These are phyloP conservation scores for Blastocystis sp. DNA, from an alignment of 352 stramenopile genomes.

Conservation along the genomic window DNA sequence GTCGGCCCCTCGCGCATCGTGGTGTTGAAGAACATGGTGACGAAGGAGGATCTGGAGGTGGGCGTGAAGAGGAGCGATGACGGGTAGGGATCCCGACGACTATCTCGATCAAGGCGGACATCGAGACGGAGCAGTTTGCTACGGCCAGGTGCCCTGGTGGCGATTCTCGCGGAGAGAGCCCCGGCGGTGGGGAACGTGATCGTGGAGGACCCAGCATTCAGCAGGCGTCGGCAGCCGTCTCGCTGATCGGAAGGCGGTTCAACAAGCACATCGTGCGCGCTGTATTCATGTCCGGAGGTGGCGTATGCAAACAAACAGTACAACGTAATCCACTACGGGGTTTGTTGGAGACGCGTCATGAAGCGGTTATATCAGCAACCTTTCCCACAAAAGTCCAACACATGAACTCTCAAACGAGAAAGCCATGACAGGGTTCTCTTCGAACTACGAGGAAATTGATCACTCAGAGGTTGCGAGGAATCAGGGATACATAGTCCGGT, in stretches of 20 bases:
- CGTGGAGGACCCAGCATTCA: slow-evolving; percentile 68
- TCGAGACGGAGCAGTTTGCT: slow-evolving; percentile 60
- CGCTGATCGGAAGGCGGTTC: slow-evolving; percentile 64
- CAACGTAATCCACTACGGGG: neutral
- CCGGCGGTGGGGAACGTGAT: slow-evolving; percentile 66
- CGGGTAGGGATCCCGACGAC: slow-evolving; percentile 57
- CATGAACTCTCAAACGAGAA: neutral
- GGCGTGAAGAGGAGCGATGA: neutral
- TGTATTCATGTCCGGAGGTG: slow-evolving; percentile 63
- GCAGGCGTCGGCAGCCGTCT: slow-evolving; percentile 47
- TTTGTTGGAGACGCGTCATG: neutral
- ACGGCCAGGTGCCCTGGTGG: slow-evolving; percentile 61
- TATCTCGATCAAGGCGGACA: slow-evolving; percentile 69
- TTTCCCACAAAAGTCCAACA: neutral
- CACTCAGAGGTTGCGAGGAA: neutral
- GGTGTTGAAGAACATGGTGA: slow-evolving; percentile 66
- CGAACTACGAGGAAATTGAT: neutral
- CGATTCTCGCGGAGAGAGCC: slow-evolving; percentile 47
- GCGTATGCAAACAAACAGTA: slow-evolving; percentile 69
- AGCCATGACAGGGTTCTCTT: neutral
- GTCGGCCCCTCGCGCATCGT: slow-evolving; percentile 51
- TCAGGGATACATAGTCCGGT: neutral
- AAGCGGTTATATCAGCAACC: neutral
- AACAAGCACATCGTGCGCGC: slow-evolving; percentile 63
- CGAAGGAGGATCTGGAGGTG: slow-evolving; percentile 63